Conservation (phyloP, 805 yeast genomes). For the Groenewaldozyma salmanticensis region DNA sequence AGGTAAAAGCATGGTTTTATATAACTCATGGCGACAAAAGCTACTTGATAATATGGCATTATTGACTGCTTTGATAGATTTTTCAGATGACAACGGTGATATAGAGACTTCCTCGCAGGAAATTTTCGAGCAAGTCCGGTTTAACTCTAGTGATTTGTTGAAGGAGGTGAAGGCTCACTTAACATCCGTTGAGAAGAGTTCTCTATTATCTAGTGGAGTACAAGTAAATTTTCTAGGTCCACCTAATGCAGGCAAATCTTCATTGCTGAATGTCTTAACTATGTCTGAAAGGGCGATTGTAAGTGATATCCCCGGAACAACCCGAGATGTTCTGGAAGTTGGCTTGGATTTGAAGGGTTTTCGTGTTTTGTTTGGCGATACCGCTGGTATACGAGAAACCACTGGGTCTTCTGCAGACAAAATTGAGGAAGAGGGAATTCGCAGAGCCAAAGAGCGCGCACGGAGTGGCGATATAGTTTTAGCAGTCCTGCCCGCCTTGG, state of each 20-base stretch:
- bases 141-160: constrained; percentile 34
- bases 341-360: constrained; percentile 75
- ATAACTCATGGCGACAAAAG: constrained; percentile 55
- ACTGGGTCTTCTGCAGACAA: neutral
- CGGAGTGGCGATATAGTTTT: constrained; percentile 55
- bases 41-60: constrained; percentile 61
- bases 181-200: constrained; percentile 22
- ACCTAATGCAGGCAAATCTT: constrained; percentile 95
- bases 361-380: constrained; percentile 78
- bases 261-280: constrained; percentile 67
- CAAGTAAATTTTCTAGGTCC: constrained; percentile 72
- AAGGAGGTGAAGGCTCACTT: constrained; percentile 36
- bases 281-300: constrained; percentile 83
- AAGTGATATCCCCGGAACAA: constrained; percentile 86
- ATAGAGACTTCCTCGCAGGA: constrained; percentile 11
- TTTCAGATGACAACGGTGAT: constrained; percentile 78
- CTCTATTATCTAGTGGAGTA: constrained; percentile 63
- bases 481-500: constrained; percentile 33
- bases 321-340: constrained; percentile 78
- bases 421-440: constrained; percentile 75
- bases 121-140: constrained; percentile 42
- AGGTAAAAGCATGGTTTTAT: constrained; percentile 51
- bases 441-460: constrained; percentile 57
- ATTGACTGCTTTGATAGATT: constrained; percentile 83
- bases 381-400: constrained; percentile 72